Evolutionary conservation across 306 rosid species (phyloP).

Genomic region (Luffa aegyptiaca): DNA sequence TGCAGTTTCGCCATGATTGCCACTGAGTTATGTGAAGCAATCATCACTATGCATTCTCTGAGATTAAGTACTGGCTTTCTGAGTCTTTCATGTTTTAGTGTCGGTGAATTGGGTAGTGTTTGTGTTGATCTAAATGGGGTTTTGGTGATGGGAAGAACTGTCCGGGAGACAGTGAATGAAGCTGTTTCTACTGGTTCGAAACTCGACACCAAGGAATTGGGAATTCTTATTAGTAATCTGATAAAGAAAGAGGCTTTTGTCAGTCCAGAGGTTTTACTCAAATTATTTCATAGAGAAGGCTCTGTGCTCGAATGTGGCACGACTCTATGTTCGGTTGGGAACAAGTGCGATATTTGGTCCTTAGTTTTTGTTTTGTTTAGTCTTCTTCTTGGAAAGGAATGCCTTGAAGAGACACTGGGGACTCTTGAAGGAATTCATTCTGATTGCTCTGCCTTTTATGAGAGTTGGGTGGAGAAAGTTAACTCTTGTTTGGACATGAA

Average conservation of each 20-base stretch:
- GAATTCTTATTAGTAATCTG: constrained; percentile 18
- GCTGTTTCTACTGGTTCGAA: constrained; percentile 15
- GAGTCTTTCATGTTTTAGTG: constrained; percentile 47
- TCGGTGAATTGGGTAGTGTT: constrained; percentile 49
- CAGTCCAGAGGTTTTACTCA: constrained; percentile 59
- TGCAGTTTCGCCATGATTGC: constrained; percentile 37
- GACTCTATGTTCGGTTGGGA: constrained; percentile 26
- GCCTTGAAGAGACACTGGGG: constrained; percentile 23
- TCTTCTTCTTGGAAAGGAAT: constrained; percentile 43
- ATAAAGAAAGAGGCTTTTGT: constrained; percentile 25
- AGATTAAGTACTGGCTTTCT: constrained; percentile 52
- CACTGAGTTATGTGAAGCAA: constrained; percentile 44
- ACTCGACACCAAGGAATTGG: constrained; percentile 16
- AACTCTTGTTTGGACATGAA: constrained; percentile 37
- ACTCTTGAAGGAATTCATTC: constrained; percentile 19
- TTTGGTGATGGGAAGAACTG: constrained; percentile 44
- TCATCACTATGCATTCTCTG: constrained; percentile 46
- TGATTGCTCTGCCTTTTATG: constrained; percentile 28
- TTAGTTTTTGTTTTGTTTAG: constrained; percentile 47
- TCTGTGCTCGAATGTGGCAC: constrained; percentile 22
- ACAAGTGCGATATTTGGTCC: constrained; percentile 68
- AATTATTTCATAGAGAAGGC: constrained; percentile 35
- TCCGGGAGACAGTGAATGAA: constrained; percentile 19
- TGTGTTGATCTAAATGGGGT: constrained; percentile 51
- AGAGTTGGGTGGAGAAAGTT: constrained; percentile 49